Conservation (phyloP, 495 filamentous ascomycete species). For the Neurospora discreta region DNA sequence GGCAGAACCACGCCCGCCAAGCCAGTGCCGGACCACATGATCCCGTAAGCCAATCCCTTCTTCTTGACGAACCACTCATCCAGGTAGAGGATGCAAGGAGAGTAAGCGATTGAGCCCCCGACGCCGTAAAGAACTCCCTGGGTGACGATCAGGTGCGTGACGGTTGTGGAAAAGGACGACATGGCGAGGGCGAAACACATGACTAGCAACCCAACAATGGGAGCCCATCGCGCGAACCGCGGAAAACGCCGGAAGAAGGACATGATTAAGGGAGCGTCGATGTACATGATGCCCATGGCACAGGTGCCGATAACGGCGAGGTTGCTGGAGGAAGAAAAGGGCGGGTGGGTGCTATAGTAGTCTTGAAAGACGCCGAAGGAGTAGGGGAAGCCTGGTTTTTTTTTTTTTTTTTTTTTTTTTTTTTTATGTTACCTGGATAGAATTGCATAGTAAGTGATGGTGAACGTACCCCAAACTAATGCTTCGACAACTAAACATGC, state of each 20-base stretch:
- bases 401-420: too few species aligned
- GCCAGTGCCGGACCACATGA: conserved; percentile 39
- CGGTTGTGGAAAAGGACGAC: conserved; percentile 33
- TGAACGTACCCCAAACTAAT: conserved; percentile 50
- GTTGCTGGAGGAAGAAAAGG: conserved; percentile 26
- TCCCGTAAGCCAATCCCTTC: conserved; percentile 46
- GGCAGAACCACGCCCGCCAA: conserved; percentile 34
- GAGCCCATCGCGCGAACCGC: conserved; percentile 18
- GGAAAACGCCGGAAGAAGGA: conserved; percentile 21
- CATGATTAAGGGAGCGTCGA: conserved; percentile 31
- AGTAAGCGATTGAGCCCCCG: conserved; percentile 37
- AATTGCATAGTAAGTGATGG: not conserved
- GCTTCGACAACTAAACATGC: conserved; percentile 53
- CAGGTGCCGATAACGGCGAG: conserved; percentile 33
- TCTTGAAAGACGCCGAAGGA: conserved; percentile 43
- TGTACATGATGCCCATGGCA: conserved; percentile 40
- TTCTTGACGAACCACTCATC: conserved; percentile 47
- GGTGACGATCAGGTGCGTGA: conserved; percentile 36
- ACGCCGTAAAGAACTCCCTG: conserved; percentile 45
- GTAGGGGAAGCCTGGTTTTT: conserved; percentile 57
- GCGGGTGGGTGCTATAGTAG: conserved; percentile 34
- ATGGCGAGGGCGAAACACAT: conserved; percentile 31
- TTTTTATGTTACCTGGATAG: not conserved
- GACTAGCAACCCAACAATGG: conserved; percentile 27
- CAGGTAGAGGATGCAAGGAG: conserved; percentile 37